Evolutionary conservation across 2,329 filamentous ascomycete genomes (phyloP), one percentile per base, ranked within the genome.

Genomic region (Mollisia scopiformis): DNA sequence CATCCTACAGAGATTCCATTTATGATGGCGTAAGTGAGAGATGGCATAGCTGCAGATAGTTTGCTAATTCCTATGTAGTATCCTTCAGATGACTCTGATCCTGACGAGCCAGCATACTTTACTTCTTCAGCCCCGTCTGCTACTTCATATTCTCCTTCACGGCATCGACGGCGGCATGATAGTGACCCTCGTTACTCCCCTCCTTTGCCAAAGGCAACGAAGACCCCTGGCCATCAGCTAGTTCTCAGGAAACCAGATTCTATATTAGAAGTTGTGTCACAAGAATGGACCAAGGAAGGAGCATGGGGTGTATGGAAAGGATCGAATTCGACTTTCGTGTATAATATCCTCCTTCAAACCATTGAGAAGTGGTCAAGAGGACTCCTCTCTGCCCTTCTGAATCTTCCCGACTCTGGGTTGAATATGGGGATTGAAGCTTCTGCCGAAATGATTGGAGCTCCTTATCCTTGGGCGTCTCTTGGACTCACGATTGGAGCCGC

Each of bases 291-390:
- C 51, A 94, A 90, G 68, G 94, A 96, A 73, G 92, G 93, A 35
- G 89, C 89, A 0, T 93, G 93, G 83, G 95, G 95, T 4, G 88
- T 97, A 5, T 99, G 94, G 93, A 97, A 97, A 75, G 88, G 89
- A 8, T 92, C 93, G 37, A 98, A 98, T 73, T 87, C 91, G 14
- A 96, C 93, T 1, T 99, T 98, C 72, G 82, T 98, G 53, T 97
- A 98, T 77, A 91, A 88, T 0, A 86, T 97, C 50, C 82, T 98
- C 19, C 86, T 93, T 64, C 92, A 92, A 11, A 89, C 96, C 7
- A 79, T 97, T 30, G 95, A 98, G 74, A 93, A 92, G 68, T 99
- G 96, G 88, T 91, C 93, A 10, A 86, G 93, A 69, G 95, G 92
- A 70, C 84, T 97, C 55, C 82, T 98, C n/a, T 92, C 92, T 47